Evolutionary conservation across 2,329 filamentous ascomycete genomes (phyloP).

Genomic region (Hortaea sp.): DNA sequence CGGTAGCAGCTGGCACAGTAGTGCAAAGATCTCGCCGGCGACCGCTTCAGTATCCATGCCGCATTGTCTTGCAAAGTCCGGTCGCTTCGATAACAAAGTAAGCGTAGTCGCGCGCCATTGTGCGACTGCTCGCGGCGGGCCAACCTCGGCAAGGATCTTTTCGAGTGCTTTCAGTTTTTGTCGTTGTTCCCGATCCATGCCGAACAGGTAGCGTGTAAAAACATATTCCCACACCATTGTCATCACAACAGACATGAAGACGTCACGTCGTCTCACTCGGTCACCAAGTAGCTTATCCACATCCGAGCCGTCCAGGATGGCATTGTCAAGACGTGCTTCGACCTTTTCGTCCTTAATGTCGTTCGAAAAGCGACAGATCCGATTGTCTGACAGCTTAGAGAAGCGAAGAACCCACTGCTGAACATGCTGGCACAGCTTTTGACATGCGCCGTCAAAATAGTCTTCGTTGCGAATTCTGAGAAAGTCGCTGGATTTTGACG

Average conservation of each 20-base stretch:
- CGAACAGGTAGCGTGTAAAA: conserved; percentile 95
- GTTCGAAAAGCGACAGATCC: conserved; percentile 69
- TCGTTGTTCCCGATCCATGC: conserved; percentile 94
- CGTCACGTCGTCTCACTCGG: conserved; percentile 76
- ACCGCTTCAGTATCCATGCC: conserved; percentile 89
- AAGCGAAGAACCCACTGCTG: conserved; percentile 97
- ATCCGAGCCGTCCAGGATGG: conserved; percentile 86
- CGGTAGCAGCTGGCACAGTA: conserved; percentile 72
- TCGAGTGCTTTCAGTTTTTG: conserved; percentile 96
- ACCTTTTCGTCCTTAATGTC: conserved; percentile 89
- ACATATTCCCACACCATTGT: conserved; percentile 99
- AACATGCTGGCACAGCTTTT: conserved; percentile 88
- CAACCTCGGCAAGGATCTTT: conserved; percentile 81
- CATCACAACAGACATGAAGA: conserved; percentile 99
- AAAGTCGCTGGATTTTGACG: conserved; percentile 55
- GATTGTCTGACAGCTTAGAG: conserved; percentile 93
- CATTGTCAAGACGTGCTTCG: conserved; percentile 87
- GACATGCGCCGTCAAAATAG: conserved; percentile 88
- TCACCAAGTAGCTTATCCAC: conserved; percentile 82
- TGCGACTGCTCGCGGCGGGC: conserved; percentile 77
- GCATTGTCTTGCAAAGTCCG: conserved; percentile 71
- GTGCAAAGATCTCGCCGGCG: conserved; percentile 81
- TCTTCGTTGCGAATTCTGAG: conserved; percentile 78
- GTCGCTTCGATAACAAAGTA: conserved; percentile 71
- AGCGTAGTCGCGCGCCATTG: conserved; percentile 96